phyloP scores from a whole-genome alignment of 2,329 filamentous ascomycete species.

The Aureobasidium lini region DNA sequence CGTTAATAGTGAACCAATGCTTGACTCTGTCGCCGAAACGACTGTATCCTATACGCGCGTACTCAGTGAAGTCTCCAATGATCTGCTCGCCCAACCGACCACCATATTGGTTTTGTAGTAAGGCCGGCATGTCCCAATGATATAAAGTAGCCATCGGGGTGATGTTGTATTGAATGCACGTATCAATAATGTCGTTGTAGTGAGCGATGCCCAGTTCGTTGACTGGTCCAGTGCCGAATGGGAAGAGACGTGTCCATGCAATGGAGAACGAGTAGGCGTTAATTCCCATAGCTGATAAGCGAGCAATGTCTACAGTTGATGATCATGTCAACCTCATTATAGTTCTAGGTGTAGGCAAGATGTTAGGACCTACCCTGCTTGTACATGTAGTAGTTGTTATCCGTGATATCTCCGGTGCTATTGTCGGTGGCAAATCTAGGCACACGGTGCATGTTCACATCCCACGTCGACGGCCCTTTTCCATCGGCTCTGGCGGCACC shows the following conservation, averaged over 20 bases:
- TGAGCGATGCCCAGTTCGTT: constrained; percentile 41
- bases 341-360: neutral
- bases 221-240: constrained; percentile 40
- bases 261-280: constrained; percentile 37
- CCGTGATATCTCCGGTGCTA: constrained; percentile 38
- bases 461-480: constrained; percentile 23
- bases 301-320: constrained; percentile 21
- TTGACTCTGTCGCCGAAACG: constrained; percentile 33
- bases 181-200: constrained; percentile 41
- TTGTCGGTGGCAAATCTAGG: constrained; percentile 26
- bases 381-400: constrained; percentile 37
- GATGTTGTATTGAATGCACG: constrained; percentile 33
- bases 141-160: constrained; percentile 39
- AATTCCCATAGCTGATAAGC: constrained; percentile 34
- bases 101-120: constrained; percentile 29
- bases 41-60: constrained; percentile 32
- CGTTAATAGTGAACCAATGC: constrained; percentile 37
- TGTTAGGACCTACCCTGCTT: constrained; percentile 5
- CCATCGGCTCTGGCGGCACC: constrained; percentile 26
- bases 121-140: constrained; percentile 38
- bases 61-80: constrained; percentile 34
- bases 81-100: constrained; percentile 32
- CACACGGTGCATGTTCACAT: constrained; percentile 29
- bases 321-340: neutral
- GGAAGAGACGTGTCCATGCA: constrained; percentile 43